Percentiles rank a stretch among this genome's conserved stretches.
Conservation (phyloP, 805 yeast genomes). For the Metschnikowia chrysomelidarum region DNA sequence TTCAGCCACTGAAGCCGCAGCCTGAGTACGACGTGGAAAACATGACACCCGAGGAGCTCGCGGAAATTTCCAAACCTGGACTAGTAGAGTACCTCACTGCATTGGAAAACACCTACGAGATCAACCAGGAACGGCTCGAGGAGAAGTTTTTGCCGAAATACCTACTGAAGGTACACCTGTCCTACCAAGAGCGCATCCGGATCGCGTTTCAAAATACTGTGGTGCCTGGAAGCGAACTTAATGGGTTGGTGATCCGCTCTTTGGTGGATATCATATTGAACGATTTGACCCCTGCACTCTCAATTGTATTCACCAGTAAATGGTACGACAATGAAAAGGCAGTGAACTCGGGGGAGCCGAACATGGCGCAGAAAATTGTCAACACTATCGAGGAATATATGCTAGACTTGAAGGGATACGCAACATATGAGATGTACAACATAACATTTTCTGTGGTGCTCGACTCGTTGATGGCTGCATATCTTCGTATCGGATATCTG, state of each 20-base stretch:
- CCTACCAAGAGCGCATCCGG: constrained; percentile 33
- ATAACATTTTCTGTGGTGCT: constrained; percentile 37
- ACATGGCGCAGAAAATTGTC: constrained; percentile 57
- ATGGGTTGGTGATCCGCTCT: constrained; percentile 68
- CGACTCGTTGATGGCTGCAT: constrained; percentile 37
- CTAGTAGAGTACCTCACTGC: constrained; percentile 79
- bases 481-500: constrained; percentile 40
- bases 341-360: constrained; percentile 30
- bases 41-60: constrained; percentile 39
- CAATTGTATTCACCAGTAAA: constrained; percentile 57
- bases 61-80: constrained; percentile 54
- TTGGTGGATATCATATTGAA: constrained; percentile 68
- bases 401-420: constrained; percentile 54
- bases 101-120: constrained; percentile 82
- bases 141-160: constrained; percentile 66
- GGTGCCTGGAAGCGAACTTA: constrained; percentile 72
- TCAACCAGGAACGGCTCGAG: constrained; percentile 62
- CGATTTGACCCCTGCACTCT: constrained; percentile 64
- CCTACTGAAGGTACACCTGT: constrained; percentile 52
- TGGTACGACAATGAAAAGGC: constrained; percentile 55
- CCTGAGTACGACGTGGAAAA: constrained; percentile 33
- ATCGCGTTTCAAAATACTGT: constrained; percentile 44
- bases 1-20: constrained; percentile 13
- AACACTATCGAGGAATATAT: constrained; percentile 77
- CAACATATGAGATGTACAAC: constrained; percentile 41